Evolutionary conservation across 106 monocot species (phyloP), one percentile per base, ranked within the genome.

Genomic region (Apostasia shenzhenica): DNA sequence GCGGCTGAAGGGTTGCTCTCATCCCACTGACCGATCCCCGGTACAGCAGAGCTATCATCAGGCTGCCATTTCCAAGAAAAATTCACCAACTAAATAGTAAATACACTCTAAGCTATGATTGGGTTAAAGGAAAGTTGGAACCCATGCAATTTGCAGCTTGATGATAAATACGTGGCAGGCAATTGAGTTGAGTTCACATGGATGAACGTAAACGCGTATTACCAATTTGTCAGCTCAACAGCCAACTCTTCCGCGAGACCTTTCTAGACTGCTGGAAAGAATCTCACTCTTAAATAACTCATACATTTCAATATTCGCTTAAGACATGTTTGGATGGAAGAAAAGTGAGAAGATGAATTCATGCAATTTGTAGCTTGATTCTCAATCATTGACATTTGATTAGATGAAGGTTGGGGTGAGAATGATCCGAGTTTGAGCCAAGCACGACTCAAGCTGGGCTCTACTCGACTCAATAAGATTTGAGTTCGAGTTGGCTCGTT

Each of bases 21-120:
- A 75, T 94, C 88, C 94, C 94, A 94, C 14, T 72, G 85, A 10
- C 94, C 94, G 71, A 94, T 91, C 66, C 80, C 77, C 14, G 94
- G 94, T 65, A 94, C 80, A 26, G 74, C 51, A 6, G 81, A 67
- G 10, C 75, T 75, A 76, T 67, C 78, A 6, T 88, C 86, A 41
- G 79, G 68, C 94, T 91, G 72, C 67, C 12, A 71, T 45, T 12
- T 5, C 9, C 41, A 13, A 78, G 59, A 61, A 14, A 8, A 72
- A 60, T 45, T 68, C 12, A 43, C 14, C 38, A 45, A 11, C 13
- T 45, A 44, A 45, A 26, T 26, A 26, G 26, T 26, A 26, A 26
- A 47, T 5, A 3, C 3, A 66, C 4, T 58, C n/a, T 43, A 59
- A 8, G 39, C 3, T 11, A 6, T 8, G 39, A 41, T 6, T 48